Conservation (phyloP, 345 rosid genomes). For the Citrus unshiu region DNA sequence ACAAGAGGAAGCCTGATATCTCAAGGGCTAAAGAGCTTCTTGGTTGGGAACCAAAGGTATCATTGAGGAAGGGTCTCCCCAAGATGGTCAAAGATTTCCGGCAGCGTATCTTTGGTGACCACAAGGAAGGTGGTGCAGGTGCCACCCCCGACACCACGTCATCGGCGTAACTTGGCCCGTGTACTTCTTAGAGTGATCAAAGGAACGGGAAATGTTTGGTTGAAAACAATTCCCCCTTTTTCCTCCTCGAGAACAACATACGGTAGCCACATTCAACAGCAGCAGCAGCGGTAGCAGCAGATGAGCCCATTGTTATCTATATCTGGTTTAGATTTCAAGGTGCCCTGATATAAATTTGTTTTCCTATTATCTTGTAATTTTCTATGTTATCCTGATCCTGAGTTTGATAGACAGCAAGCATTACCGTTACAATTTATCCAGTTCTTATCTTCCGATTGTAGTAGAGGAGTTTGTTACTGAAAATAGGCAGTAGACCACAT, state of each 20-base stretch:
- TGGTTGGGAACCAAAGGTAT: slow-evolving; percentile 92
- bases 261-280: not conserved
- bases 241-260: not conserved
- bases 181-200: not conserved
- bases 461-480: not conserved
- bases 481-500: not conserved
- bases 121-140: slow-evolving; percentile 50
- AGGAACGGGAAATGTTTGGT: slow-evolving; percentile 6
- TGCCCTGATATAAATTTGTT: not conserved
- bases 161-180: slow-evolving; percentile 28
- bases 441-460: not conserved
- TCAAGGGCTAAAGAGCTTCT: slow-evolving; percentile 81
- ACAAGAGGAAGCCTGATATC: slow-evolving; percentile 99
- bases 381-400: not conserved
- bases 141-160: slow-evolving; percentile 27
- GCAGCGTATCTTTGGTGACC: slow-evolving; percentile 91
- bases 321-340: not conserved
- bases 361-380: slow-evolving; percentile 12
- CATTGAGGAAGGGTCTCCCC: slow-evolving; percentile 88
- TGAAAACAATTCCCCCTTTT: not conserved
- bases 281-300: not conserved
- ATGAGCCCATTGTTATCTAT: not conserved
- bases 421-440: not conserved
- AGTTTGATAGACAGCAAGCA: slow-evolving; percentile 13
- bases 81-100: slow-evolving; percentile 91